Evolutionary conservation across 148 eudicot genomes (phyloP).

Genomic region (Chenopodium berlandieri): DNA sequence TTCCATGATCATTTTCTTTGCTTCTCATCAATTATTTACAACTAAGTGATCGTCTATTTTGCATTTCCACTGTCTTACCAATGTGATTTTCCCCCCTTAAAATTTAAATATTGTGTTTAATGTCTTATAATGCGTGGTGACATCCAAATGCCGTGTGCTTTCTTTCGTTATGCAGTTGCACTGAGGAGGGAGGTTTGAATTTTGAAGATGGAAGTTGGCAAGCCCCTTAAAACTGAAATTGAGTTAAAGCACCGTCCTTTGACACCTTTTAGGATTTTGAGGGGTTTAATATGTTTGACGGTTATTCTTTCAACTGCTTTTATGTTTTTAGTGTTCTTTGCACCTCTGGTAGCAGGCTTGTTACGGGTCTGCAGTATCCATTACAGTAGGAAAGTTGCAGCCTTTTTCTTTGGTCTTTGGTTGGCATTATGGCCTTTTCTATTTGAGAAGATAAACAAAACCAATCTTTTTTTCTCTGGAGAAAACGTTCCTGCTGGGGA

Average conservation of each 20-base stretch:
- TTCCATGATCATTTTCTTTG: neutral
- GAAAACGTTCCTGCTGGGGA: conserved; percentile 55
- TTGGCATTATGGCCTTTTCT: conserved; percentile 74
- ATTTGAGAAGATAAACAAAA: conserved; percentile 75
- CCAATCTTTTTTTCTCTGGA: conserved; percentile 66
- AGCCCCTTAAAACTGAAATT: conserved; percentile 32
- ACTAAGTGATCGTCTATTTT: conserved; percentile 4
- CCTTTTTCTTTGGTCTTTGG: conserved; percentile 63
- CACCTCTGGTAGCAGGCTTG: conserved; percentile 39
- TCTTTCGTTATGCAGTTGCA: conserved; percentile 19
- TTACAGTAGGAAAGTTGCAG: conserved; percentile 53
- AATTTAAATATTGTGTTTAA: neutral
- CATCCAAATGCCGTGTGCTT: conserved; percentile 15
- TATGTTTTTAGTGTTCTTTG: conserved; percentile 53
- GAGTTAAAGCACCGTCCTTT: conserved; percentile 46
- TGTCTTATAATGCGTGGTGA: conserved; percentile 10
- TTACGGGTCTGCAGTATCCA: conserved; percentile 51
- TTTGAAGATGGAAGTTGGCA: conserved; percentile 57
- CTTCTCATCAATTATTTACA: conserved; percentile 7
- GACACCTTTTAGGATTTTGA: conserved; percentile 52
- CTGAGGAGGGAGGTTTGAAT: conserved; percentile 17
- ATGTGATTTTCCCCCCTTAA: neutral
- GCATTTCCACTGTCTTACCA: neutral
- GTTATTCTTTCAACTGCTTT: conserved; percentile 62
- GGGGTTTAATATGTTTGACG: conserved; percentile 64